Percentiles rank a stretch among this genome's conserved stretches.
Conservation (phyloP, 2,329 filamentous ascomycete species). For the Lecanicillium sp. region DNA sequence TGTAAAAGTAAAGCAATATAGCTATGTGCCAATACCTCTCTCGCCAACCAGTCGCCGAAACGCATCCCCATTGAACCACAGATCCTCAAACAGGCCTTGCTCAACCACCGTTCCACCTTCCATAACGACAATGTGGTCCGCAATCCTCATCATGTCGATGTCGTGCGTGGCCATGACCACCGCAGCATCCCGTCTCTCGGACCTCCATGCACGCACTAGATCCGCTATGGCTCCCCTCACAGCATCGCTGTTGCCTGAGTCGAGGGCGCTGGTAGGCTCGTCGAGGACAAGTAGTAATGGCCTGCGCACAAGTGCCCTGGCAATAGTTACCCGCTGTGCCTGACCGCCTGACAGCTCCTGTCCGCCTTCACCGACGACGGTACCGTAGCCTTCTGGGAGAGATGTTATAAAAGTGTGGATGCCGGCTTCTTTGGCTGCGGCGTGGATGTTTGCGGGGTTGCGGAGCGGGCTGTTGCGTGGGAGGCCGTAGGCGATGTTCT, state of each 20-base stretch:
- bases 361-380: constrained; percentile 69
- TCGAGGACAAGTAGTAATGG: constrained; percentile 74
- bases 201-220: constrained; percentile 33
- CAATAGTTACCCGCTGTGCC: constrained; percentile 73
- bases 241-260: constrained; percentile 56
- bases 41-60: constrained; percentile 41
- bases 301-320: constrained; percentile 63
- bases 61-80: constrained; percentile 38
- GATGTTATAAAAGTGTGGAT: constrained; percentile 71
- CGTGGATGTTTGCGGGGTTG: constrained; percentile 34
- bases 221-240: constrained; percentile 55
- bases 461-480: constrained; percentile 43
- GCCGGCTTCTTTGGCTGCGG: constrained; percentile 50
- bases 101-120: constrained; percentile 61
- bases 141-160: constrained; percentile 78
- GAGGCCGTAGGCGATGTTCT: constrained; percentile 80
- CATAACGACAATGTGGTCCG: constrained; percentile 65
- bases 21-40: constrained; percentile 5
- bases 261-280: constrained; percentile 78
- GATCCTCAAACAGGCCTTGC: constrained; percentile 55
- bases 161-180: constrained; percentile 79
- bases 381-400: constrained; percentile 53
- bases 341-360: constrained; percentile 72
- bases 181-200: constrained; percentile 40
- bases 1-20: neutral